phyloP scores from a whole-genome alignment of 2,329 filamentous ascomycete species.

The Monilinia fructigena region DNA sequence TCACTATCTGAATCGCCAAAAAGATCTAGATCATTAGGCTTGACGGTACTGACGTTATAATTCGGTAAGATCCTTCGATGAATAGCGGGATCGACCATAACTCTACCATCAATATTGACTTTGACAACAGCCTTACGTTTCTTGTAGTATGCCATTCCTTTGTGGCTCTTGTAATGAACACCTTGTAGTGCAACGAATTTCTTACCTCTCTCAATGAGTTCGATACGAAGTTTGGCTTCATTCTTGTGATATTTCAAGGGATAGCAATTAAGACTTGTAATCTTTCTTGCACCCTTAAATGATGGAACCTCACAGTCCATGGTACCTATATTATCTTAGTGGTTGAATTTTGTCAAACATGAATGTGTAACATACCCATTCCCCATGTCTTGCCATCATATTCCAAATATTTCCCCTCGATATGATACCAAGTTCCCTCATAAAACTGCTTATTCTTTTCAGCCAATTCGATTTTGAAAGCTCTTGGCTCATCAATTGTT shows the following conservation, averaged over 20 bases:
- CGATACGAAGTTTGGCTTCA: constrained; percentile 59
- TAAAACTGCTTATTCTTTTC: constrained; percentile 66
- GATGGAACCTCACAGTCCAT: constrained; percentile 66
- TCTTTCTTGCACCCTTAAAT: constrained; percentile 81
- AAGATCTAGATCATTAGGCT: constrained; percentile 66
- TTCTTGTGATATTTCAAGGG: constrained; percentile 79
- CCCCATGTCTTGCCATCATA: constrained; percentile 87
- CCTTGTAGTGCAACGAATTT: constrained; percentile 80
- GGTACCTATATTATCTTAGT: constrained; percentile 41
- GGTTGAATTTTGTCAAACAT: neutral
- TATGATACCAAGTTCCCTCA: constrained; percentile 70
- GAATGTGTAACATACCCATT: constrained; percentile 49
- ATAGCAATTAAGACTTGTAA: constrained; percentile 73
- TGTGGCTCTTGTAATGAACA: constrained; percentile 78
- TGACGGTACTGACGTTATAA: constrained; percentile 73
- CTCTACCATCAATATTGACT: constrained; percentile 79
- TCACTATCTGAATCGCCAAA: constrained; percentile 51
- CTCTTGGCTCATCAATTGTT: constrained; percentile 70
- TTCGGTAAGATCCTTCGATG: constrained; percentile 85
- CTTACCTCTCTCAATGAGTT: constrained; percentile 77
- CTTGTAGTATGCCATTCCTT: constrained; percentile 83
- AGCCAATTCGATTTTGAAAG: constrained; percentile 77
- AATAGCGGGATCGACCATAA: constrained; percentile 84
- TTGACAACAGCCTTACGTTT: constrained; percentile 72
- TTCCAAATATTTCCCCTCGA: constrained; percentile 79